Conservation (phyloP, 768 basidiomycete genomes). For the Mycena galericulata region DNA sequence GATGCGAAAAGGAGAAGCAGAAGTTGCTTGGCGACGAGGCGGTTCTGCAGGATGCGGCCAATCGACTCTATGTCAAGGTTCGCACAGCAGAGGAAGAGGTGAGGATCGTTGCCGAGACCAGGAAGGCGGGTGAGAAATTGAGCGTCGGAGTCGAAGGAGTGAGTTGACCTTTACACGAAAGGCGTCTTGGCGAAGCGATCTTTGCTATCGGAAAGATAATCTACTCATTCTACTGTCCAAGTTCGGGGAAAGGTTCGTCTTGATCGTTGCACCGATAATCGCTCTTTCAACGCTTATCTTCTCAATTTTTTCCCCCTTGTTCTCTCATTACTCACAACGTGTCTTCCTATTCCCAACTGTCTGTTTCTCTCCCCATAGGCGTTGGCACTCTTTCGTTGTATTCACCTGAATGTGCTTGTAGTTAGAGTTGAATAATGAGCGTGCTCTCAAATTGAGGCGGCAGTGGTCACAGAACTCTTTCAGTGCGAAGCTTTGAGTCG, state of each 20-base stretch:
- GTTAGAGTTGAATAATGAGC: too few relatives aligned
- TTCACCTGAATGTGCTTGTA: too few relatives aligned
- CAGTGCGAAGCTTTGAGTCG: too few relatives aligned
- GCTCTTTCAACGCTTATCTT: too few relatives aligned
- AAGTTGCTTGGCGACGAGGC: conserved; percentile 77
- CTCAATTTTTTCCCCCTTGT: too few relatives aligned
- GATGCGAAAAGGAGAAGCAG: conserved; percentile 78
- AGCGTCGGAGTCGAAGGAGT: conserved; percentile 68
- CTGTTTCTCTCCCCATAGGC: too few relatives aligned
- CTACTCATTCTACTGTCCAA: conserved; percentile 78
- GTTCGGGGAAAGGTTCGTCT: conserved; percentile 75
- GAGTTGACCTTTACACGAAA: conserved; percentile 79
- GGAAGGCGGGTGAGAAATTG: conserved; percentile 61
- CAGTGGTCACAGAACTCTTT: too few relatives aligned
- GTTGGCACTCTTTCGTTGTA: too few relatives aligned
- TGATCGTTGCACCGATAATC: conserved; percentile 20
- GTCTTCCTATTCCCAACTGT: too few relatives aligned
- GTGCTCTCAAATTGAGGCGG: too few relatives aligned
- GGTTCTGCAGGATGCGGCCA: conserved; percentile 77
- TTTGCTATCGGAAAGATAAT: conserved; percentile 91
- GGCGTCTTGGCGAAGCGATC: conserved; percentile 77
- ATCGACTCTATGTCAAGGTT: conserved; percentile 72
- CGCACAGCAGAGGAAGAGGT: conserved; percentile 69
- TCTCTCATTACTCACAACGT: too few relatives aligned
- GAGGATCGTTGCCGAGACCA: conserved; percentile 64